These are phyloP conservation scores for Scedosporium dehoogii DNA, from an alignment of 2,329 filamentous ascomycete species.

Conservation along the genomic window DNA sequence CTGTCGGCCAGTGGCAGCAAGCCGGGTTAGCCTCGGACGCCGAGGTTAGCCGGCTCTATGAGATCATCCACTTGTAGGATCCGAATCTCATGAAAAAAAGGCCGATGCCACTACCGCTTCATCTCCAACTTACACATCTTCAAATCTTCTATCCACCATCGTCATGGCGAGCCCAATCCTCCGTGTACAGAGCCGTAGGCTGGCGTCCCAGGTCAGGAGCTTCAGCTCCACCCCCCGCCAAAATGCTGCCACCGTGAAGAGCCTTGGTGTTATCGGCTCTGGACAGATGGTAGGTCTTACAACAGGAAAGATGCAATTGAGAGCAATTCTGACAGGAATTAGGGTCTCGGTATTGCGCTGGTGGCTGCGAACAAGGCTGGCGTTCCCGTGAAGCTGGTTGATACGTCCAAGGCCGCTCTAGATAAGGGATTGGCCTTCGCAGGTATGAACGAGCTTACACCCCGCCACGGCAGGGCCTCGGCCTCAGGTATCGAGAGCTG, in stretches of 20 bases:
- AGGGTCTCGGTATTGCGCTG: constrained; percentile 93
- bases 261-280: constrained; percentile 82
- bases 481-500: neutral
- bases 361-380: constrained; percentile 79
- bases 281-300: constrained; percentile 74
- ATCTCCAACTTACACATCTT: neutral
- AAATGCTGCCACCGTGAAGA: constrained; percentile 65
- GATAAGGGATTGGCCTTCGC: constrained; percentile 88
- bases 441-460: constrained; percentile 33
- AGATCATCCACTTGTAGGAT: constrained; percentile 10
- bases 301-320: neutral
- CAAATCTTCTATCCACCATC: neutral
- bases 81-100: neutral
- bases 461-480: neutral
- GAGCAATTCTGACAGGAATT: constrained; percentile 12
- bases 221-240: constrained; percentile 62
- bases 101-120: neutral
- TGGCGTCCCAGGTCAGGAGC: constrained; percentile 24
- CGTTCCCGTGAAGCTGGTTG: constrained; percentile 77
- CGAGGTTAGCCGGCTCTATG: constrained; percentile 31
- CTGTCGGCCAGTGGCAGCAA: neutral
- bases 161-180: constrained; percentile 30
- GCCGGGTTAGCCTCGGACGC: constrained; percentile 15
- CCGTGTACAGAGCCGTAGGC: constrained; percentile 20
- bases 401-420: constrained; percentile 73